Evolutionary conservation across 129 eudicot genomes (phyloP), one percentile per base, ranked within the genome.

Genomic region (Escallonia rubra): DNA sequence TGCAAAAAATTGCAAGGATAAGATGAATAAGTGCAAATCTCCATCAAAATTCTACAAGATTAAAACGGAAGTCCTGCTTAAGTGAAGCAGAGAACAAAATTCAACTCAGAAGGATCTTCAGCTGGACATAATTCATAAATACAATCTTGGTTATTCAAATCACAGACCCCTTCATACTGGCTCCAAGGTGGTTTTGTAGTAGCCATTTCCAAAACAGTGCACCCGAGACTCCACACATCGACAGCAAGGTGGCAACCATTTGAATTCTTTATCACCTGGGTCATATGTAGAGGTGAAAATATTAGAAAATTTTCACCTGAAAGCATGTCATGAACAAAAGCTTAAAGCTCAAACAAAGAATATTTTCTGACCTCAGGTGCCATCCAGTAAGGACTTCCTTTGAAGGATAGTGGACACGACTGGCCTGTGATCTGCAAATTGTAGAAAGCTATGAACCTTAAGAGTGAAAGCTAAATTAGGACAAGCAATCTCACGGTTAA

Each of bases 311-410:
- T 13, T 34, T 14, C 43, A n/a, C 2, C 3, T 38, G 41, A 50
- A 49, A 10, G 39, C 7, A 43, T 34, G 66, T 15, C 2, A 75
- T 46, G 44, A 54, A 63, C 47, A 66, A 43, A 34, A 68, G 4
- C 11, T 39, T 23, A 9, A 54, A 10, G 64, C 44, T 15, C 58
- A 3, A 34, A 41, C 55, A 61, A 47, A 4, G 59, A 41, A 41
- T 52, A 66, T 49, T 43, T 61, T 23, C 86, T 43, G 23, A 91
- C 97, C 97, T 92, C 98, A 54, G 98, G 96, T 70, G 98, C 96
- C 98, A 92, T 92, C 98, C 98, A 92, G 70, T 92, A 92, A 56
- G 98, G 96, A 74, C 98, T 92, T 69, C 96, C 98, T 81, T 88
- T 92, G 43, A 83, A 84, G 52, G 98, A 92, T 70, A 88, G 73